Base-by-base conservation (phyloP, 169 alveolate species). In the Eimeria necatrix region DNA sequence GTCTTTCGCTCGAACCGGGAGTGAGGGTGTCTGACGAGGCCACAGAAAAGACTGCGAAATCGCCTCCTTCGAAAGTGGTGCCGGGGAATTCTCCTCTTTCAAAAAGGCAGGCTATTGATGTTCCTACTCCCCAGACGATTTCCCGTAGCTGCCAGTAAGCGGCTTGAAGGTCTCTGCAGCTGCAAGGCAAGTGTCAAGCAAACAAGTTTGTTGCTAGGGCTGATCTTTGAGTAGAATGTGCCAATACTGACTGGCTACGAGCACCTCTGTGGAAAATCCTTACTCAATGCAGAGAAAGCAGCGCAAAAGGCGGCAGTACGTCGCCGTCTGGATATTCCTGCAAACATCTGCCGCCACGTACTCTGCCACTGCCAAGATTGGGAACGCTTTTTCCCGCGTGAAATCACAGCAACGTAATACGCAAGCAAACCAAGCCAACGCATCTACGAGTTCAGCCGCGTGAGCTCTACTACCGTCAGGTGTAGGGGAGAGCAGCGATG, bases 51-150 rank as follows among this genome's bases (percentile, higher is more conserved):
- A 52, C n/a, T 49, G 90, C 8, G n/a, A 49, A 81, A 71, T 52
- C 48, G 6, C 90, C 90, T 4, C 90, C 90, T 2, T 24, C 70
- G 22, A 81, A 81, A n/a, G 51, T 71, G 10, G 71, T 51, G 20
- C 90, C 90, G 10, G 90, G 90, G n/a, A 81, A 81, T 24, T 81
- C 90, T 10, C 90, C 90, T 8, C 90, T 68, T 51, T 81, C 90
- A 53, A 52, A 81, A 8, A 49, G 49, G 12, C 51, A 81, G 22
- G 90, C 90, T 22, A 22, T 22, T 52, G 90, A 9, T 52, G 70
- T 22, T 18, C 73, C 73, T 12, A 52, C 90, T 9, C 90, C 90
- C 51, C 70, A n/a, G 6, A 51, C 90, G n/a, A 81, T 51, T 52
- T 81, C 90, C 8, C 90, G 71, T 59, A 81, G 20, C 56, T 81